These are phyloP conservation scores for Dictyostelium purpureum DNA, from an alignment of 78 protist species.

Conservation along the genomic window DNA sequence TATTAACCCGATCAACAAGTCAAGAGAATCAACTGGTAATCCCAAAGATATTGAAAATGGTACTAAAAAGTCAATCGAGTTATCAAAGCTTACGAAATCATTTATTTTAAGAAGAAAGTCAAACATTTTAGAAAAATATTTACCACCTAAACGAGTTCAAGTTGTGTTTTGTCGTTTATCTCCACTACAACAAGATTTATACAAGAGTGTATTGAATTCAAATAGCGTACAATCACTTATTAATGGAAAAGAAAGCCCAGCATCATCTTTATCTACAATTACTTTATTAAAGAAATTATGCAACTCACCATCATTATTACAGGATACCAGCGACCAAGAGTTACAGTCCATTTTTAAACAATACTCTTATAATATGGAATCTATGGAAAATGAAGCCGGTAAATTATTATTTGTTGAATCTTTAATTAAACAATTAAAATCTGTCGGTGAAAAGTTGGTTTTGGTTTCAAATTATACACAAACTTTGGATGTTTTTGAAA, in stretches of 20 bases:
- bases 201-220: constrained; percentile 17
- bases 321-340: background rate
- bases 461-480: constrained; percentile 94
- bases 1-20: constrained; percentile 40
- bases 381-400: constrained; percentile 12
- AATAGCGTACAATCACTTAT: background rate
- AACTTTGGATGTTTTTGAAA: constrained; percentile 76
- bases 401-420: constrained; percentile 23
- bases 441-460: constrained; percentile 72
- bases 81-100: constrained; percentile 21
- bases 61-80: constrained; percentile 21
- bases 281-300: constrained; percentile 78
- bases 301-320: constrained; percentile 68
- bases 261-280: constrained; percentile 33
- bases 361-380: background rate
- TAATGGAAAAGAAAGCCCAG: background rate
- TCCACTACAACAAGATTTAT: constrained; percentile 43
- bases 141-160: constrained; percentile 88
- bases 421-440: background rate
- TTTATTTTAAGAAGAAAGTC: constrained; percentile 87
- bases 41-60: background rate
- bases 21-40: background rate
- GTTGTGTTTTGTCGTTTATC: constrained; percentile 77
- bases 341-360: background rate
- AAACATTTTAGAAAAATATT: constrained; percentile 64